Percentiles rank a stretch among this genome's conserved stretches.
Evolutionary conservation across 257 asterid genomes (phyloP).

Genomic region (Solanum lignicaule): DNA sequence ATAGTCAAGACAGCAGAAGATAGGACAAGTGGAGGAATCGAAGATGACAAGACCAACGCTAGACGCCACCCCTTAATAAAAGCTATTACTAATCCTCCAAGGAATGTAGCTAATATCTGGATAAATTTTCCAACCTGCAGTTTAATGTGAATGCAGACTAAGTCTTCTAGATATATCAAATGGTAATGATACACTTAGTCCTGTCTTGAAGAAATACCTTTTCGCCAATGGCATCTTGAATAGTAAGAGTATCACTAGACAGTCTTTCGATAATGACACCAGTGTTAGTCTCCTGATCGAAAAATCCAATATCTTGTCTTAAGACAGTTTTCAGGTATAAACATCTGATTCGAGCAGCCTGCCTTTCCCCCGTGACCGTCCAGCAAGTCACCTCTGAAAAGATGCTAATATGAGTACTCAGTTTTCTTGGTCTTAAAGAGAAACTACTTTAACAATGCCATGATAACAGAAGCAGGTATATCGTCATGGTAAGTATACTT

Average conservation of each 20-base stretch:
- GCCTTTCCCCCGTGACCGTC: conserved; percentile 89
- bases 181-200: background rate
- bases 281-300: conserved; percentile 59
- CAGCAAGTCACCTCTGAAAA: conserved; percentile 74
- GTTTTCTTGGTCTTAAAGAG: background rate
- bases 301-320: conserved; percentile 74
- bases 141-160: background rate
- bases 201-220: conserved; percentile 25
- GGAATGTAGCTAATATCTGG: conserved; percentile 54
- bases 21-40: conserved; percentile 66
- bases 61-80: conserved; percentile 82
- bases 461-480: background rate
- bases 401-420: background rate
- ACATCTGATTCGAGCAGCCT: conserved; percentile 64
- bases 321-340: conserved; percentile 52
- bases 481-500: background rate
- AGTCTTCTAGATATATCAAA: background rate
- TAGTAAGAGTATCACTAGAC: conserved; percentile 86
- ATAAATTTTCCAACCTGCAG: conserved; percentile 68
- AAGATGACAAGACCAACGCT: conserved; percentile 55
- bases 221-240: conserved; percentile 90
- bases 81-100: conserved; percentile 68
- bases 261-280: conserved; percentile 81
- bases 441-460: background rate
- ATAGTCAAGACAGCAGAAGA: conserved; percentile 56